These are phyloP conservation scores for Medicago lupulina DNA, from an alignment of 306 rosid genomes.

Conservation along the genomic window DNA sequence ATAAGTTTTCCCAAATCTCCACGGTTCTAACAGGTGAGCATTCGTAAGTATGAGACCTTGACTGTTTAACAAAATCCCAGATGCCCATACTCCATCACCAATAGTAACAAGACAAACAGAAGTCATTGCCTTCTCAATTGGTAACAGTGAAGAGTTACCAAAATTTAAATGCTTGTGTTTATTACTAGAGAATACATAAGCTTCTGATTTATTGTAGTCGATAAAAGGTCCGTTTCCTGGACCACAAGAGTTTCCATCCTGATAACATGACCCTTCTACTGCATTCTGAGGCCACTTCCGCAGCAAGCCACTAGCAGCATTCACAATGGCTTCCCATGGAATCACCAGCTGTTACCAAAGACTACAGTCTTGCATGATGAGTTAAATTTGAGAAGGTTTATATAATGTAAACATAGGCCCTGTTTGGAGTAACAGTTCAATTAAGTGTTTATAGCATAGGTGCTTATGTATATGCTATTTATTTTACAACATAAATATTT, in stretches of 20 bases:
- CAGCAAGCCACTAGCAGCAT: conserved; percentile 72
- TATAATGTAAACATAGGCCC: conserved; percentile 28
- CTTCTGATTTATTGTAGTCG: conserved; percentile 40
- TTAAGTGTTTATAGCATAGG: neutral
- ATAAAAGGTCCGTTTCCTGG: conserved; percentile 42
- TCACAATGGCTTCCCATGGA: conserved; percentile 91
- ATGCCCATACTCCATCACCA: conserved; percentile 93
- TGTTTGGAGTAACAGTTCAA: neutral
- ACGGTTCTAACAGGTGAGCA: conserved; percentile 91
- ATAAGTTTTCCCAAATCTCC: conserved; percentile 85
- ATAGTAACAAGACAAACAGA: conserved; percentile 86
- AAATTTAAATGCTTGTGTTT: conserved; percentile 40
- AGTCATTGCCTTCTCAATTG: conserved; percentile 75
- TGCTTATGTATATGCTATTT: neutral
- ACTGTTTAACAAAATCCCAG: conserved; percentile 78
- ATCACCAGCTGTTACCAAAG: conserved; percentile 92
- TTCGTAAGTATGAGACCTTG: conserved; percentile 92
- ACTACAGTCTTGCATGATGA: conserved; percentile 73
- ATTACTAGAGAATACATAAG: conserved; percentile 43
- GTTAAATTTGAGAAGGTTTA: conserved; percentile 56
- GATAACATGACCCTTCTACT: conserved; percentile 48
- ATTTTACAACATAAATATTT: neutral
- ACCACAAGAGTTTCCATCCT: conserved; percentile 45
- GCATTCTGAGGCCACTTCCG: conserved; percentile 53
- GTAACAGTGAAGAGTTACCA: conserved; percentile 48